Percentiles rank a stretch among this genome's conserved stretches.
Conservation (phyloP, 1,284 basidiomycete genomes). For the Cryptococcus sp. region DNA sequence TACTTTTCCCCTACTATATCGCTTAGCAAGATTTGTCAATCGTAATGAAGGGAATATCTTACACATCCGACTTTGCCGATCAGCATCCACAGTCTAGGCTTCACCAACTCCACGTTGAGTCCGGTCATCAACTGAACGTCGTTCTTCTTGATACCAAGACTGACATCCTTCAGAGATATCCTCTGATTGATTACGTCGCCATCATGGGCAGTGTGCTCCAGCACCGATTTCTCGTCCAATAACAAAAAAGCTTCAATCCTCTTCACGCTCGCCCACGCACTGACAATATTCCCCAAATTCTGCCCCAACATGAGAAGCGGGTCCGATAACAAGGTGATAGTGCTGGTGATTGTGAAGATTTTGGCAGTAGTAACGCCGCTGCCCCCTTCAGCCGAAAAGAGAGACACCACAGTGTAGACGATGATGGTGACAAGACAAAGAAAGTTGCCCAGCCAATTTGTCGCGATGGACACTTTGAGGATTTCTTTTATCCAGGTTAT, state of each 20-base stretch:
- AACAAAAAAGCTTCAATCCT: constrained; percentile 74
- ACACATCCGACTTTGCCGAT: constrained; percentile 24
- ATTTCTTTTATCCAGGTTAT: constrained; percentile 13
- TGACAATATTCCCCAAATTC: constrained; percentile 12
- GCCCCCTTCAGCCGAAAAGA: constrained; percentile 4
- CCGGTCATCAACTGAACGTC: constrained; percentile 63
- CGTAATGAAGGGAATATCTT: neutral
- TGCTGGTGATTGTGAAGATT: constrained; percentile 26
- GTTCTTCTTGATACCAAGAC: constrained; percentile 54
- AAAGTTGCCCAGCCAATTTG: constrained; percentile 21
- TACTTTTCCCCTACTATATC: constrained; percentile 63
- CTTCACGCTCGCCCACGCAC: constrained; percentile 54
- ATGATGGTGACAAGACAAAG: constrained; percentile 17
- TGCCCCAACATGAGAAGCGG: constrained; percentile 24
- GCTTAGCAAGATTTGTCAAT: neutral
- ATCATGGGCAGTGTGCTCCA: neutral
- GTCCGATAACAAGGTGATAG: constrained; percentile 17
- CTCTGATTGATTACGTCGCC: constrained; percentile 46
- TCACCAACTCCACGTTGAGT: constrained; percentile 61
- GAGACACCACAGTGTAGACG: constrained; percentile 20
- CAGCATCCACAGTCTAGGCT: constrained; percentile 22
- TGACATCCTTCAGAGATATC: constrained; percentile 53
- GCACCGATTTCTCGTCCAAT: constrained; percentile 67
- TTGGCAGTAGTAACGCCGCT: constrained; percentile 16
- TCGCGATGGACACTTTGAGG: constrained; percentile 15